Evolutionary conservation across 2,329 filamentous ascomycete species (phyloP), one percentile per base, ranked within the genome.

Genomic region (Emergomyces orientalis): DNA sequence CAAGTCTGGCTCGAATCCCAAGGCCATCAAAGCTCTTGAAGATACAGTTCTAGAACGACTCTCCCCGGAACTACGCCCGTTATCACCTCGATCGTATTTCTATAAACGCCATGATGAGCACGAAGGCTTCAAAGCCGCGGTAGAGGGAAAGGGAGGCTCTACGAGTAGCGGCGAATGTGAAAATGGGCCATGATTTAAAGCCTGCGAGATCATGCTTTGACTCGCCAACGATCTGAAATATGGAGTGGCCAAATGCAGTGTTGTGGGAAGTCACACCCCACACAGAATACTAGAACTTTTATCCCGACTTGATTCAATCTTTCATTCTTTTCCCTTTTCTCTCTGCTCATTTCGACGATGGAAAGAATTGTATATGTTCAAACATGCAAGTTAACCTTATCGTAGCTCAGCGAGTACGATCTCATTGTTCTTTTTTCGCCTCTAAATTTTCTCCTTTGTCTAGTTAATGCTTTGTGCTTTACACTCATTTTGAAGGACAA

Each of bases 71-170:
- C 78, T 96, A 67, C 81, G 81, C 63, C 90, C 90, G 47, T 88
- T 88, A 78, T 77, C 77, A 34, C 76, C 80, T 43, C 78, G 78
- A 47, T 79, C 76, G 6, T 78, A 77, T 64, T 87, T 84, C 75
- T 97, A 96, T 80, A 94, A 94, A 80, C 89, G 88, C 75, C 93
- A 97, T 78, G 85, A 86, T 52, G 91, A 96, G 74, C 91, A 97
- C 76, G 86, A 87, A 63, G 90, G 89, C 17, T 96, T 91, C 79
- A 86, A 88, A 71, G 83, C 72, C 57, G 72, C 70, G 17, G 59
- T 72, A 9, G 63, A 67, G 59, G 61, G 61, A 17, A 61, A 62
- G 25, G 61, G 41, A 41, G 52, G 9, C 14, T 9, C 59, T 5
- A 41, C 59, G 27, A 37, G 9, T 17, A 25, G 30, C 13, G 30